A percentile compares a stretch with the other conserved stretches of the same genome.
Conservation (phyloP, 345 rosid genomes). For the Limnanthes douglasii region DNA sequence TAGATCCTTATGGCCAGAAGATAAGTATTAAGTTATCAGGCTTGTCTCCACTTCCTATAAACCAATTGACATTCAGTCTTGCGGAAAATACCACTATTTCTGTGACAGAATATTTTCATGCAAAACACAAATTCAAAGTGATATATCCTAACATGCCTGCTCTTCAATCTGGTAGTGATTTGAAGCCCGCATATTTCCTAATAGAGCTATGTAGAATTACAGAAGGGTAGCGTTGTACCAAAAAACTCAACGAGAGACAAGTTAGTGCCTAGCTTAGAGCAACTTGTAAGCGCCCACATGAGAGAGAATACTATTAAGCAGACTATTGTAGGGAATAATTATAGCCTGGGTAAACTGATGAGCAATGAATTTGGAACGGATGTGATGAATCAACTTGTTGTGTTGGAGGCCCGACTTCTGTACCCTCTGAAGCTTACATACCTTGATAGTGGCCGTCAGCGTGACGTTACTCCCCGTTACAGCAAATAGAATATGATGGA, state of each 20-base stretch:
- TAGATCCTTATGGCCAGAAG: slow-evolving; percentile 7
- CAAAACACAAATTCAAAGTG: slow-evolving; percentile 23
- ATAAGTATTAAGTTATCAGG: slow-evolving; percentile 32
- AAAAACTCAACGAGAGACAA: slow-evolving; percentile 45
- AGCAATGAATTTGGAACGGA: slow-evolving; percentile 40
- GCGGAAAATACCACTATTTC: slow-evolving; percentile 24
- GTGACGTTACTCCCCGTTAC: slow-evolving; percentile 22
- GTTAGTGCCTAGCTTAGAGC: slow-evolving; percentile 40
- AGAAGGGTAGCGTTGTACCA: slow-evolving; percentile 42
- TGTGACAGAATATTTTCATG: slow-evolving; percentile 37
- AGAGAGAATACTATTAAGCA: slow-evolving; percentile 17
- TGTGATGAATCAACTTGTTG: slow-evolving; percentile 18
- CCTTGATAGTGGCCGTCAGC: slow-evolving; percentile 35
- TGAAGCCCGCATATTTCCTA: slow-evolving; percentile 40
- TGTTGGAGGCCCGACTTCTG: slow-evolving; percentile 49
- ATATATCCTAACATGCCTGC: slow-evolving; percentile 30
- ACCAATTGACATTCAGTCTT: slow-evolving; percentile 30
- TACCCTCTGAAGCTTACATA: slow-evolving; percentile 68
- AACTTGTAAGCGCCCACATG: slow-evolving; percentile 59
- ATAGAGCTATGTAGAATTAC: slow-evolving; percentile 65
- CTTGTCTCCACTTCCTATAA: slow-evolving; percentile 30
- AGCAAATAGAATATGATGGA: slow-evolving; percentile 86
- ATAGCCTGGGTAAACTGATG: slow-evolving; percentile 6
- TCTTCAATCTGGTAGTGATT: slow-evolving; percentile 41
- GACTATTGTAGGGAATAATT: slow-evolving; percentile 16